Conservation (phyloP, 1,284 basidiomycete species). For the Sutorius eximius region DNA sequence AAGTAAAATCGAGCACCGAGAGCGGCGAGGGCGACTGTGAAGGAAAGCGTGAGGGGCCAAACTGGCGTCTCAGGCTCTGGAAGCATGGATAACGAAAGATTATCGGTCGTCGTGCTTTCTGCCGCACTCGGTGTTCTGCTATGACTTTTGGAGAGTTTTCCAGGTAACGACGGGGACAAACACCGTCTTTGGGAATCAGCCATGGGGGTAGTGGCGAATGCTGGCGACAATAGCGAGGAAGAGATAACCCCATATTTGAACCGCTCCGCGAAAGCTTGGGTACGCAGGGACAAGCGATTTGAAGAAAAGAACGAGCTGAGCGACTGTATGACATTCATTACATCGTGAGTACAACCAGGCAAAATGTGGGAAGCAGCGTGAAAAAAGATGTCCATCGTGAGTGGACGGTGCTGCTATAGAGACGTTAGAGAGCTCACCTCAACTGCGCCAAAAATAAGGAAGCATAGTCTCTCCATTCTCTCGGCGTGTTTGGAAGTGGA, state of each 20-base stretch:
- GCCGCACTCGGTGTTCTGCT: conserved; percentile 44
- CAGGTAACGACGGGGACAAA: conserved; percentile 43
- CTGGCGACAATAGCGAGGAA: conserved; percentile 65
- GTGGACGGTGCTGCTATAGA: conserved; percentile 9
- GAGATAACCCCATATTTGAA: conserved; percentile 87
- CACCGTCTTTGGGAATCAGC: conserved; percentile 32
- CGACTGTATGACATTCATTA: conserved; percentile 30
- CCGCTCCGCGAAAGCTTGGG: conserved; percentile 63
- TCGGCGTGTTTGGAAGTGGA: conserved; percentile 21
- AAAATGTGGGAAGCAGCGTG: neutral
- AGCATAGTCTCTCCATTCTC: conserved; percentile 30
- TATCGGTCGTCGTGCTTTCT: conserved; percentile 26
- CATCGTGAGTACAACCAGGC: conserved; percentile 1
- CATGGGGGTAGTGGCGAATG: conserved; percentile 38
- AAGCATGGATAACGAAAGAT: conserved; percentile 28
- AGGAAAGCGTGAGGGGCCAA: conserved; percentile 41
- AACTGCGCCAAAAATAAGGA: conserved; percentile 18
- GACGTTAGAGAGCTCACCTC: conserved; percentile 27
- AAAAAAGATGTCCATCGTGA: conserved; percentile 8
- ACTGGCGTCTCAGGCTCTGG: conserved; percentile 36
- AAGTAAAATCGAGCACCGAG: conserved; percentile 51
- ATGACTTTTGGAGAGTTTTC: conserved; percentile 39
- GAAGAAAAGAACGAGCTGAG: conserved; percentile 31
- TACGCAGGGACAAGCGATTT: conserved; percentile 23
- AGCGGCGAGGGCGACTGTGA: conserved; percentile 43